Base-by-base conservation (phyloP, 2,329 filamentous ascomycete genomes). In the Fusarium falciforme region DNA sequence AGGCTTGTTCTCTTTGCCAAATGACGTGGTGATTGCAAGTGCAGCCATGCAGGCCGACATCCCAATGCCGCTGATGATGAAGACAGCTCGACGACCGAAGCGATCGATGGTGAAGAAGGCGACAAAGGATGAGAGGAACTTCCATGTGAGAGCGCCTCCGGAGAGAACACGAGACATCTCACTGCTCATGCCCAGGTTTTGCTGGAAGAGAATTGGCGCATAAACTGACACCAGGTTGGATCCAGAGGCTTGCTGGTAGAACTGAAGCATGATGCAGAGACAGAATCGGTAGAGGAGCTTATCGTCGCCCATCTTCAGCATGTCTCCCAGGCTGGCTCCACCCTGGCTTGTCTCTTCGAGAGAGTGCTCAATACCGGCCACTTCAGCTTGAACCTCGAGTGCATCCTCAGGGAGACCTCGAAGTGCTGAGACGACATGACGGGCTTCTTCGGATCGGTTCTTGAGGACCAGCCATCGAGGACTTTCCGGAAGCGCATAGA, bases 241-340 rank as follows among this genome's bases (percentile, higher is more conserved):
- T 3, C 78, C 79, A 12, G 68, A 74, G 68, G 79, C 78, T 22
- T 80, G 79, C 69, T 80, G 79, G 38, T 78, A 78, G 74, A 82
- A 81, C 60, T 82, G 80, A 1, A 82, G 76, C 1, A 79, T 42
- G 4, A 81, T 77, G 62, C 79, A 82, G 1, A 82, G 74, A 6
- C 69, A 64, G 64, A 82, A 82, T 1, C 88, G 85, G 79, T 89
- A 88, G 17, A 83, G 78, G 1, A 87, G 83, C 79, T 86, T 86
- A 62, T 88, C 86, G 11, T 86, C 83, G 64, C 85, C 86, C 82
- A 85, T 86, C 72, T 82, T 85, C 73, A 87, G 80, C 76, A 88
- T 80, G 52, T 87, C 84, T 44, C 76, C 78, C 11, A 87, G 78
- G 62, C 79, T 83, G 4, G 82, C 81, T 12, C 80, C 81, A 47